phyloP scores from a whole-genome alignment of 2,329 filamentous ascomycete genomes.

The Incumbomyces lentus region DNA sequence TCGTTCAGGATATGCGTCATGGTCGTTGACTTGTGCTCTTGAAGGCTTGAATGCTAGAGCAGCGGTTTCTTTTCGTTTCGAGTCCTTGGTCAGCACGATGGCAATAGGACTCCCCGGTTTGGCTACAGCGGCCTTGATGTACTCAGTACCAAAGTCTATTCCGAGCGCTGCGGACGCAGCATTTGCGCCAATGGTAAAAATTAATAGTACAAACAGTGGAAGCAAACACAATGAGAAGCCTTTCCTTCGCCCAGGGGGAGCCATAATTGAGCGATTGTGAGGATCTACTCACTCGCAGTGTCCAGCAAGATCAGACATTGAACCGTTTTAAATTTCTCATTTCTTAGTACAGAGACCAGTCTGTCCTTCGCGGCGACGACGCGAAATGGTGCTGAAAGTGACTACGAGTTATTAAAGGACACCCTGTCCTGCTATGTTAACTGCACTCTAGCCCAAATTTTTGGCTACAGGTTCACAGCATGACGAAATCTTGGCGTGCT shows the following conservation, averaged over 20 bases:
- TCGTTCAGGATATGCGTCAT: conserved; percentile 66
- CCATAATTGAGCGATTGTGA: conserved; percentile 25
- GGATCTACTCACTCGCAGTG: too few species aligned
- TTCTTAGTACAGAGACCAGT: too few species aligned
- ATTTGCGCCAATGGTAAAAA: conserved; percentile 47
- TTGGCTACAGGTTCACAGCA: too few species aligned
- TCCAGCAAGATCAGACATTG: too few species aligned
- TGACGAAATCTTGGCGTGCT: too few species aligned
- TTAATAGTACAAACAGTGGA: conserved; percentile 41
- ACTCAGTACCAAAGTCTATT: conserved; percentile 89
- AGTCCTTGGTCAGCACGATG: conserved; percentile 96
- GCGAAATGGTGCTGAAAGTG: conserved; percentile 9
- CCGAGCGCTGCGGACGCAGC: conserved; percentile 72
- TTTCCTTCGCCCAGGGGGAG: conserved; percentile 36
- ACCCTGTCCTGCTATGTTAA: too few species aligned
- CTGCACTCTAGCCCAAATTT: too few species aligned
- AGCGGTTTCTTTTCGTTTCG: conserved; percentile 85
- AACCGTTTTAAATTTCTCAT: too few species aligned
- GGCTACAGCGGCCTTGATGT: conserved; percentile 90
- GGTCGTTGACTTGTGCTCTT: conserved; percentile 51
- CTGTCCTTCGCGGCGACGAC: too few species aligned
- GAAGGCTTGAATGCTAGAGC: conserved; percentile 88
- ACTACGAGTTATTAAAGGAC: too few species aligned
- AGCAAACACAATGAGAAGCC: conserved; percentile 33
- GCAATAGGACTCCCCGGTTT: conserved; percentile 96